Percentiles rank a stretch among this genome's conserved stretches.
These are phyloP conservation scores for Diaporthe sp. DNA, from an alignment of 2,329 filamentous ascomycete species.

Conservation along the genomic window DNA sequence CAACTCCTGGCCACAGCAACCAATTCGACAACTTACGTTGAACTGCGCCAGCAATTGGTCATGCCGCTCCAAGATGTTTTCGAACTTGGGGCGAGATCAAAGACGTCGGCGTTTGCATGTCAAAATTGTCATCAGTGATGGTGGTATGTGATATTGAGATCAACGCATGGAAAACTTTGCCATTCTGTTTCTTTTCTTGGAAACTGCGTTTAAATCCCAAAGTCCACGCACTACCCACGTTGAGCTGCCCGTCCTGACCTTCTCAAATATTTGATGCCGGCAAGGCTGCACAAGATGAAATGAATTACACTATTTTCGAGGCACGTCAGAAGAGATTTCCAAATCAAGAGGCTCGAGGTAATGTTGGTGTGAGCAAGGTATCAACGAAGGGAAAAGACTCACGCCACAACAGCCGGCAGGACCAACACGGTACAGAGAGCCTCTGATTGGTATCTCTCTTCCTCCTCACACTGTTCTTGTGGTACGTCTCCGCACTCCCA, in stretches of 20 bases:
- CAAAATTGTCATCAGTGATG: background rate
- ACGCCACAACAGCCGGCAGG: background rate
- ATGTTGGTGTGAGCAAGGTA: background rate
- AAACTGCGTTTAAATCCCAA: too few relatives aligned
- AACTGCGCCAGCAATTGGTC: background rate
- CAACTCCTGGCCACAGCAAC: background rate
- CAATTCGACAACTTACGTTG: background rate
- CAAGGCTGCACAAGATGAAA: background rate
- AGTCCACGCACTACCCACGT: background rate
- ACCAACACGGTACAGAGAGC: background rate
- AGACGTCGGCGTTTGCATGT: background rate
- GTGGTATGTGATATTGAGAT: background rate
- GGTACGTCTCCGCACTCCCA: background rate
- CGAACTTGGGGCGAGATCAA: background rate
- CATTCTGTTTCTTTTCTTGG: too few relatives aligned
- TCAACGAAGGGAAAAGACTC: background rate
- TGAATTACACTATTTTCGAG: background rate
- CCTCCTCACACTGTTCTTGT: background rate
- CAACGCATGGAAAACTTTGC: too few relatives aligned
- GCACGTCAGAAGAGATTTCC: background rate
- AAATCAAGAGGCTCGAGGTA: too few relatives aligned
- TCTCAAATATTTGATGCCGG: background rate
- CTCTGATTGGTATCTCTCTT: background rate
- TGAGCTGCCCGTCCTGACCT: background rate
- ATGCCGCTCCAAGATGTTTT: background rate